These are phyloP conservation scores for Castanospermum australe DNA, from an alignment of 306 rosid genomes.

Conservation along the genomic window DNA sequence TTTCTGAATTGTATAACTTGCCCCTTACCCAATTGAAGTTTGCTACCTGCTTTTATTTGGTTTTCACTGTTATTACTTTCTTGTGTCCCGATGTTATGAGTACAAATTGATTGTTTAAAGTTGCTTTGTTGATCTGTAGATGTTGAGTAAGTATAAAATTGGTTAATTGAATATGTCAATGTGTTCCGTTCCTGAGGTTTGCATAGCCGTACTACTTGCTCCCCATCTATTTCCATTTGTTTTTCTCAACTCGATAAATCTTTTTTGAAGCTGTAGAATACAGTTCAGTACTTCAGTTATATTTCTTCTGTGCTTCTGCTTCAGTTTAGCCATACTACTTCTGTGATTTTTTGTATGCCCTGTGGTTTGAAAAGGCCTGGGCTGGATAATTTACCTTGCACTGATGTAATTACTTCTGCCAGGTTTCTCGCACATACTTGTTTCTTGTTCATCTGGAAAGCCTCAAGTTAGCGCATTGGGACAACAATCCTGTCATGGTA, in stretches of 20 bases:
- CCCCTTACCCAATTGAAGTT: not conserved
- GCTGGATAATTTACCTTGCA: not conserved
- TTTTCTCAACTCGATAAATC: not conserved
- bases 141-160: not conserved
- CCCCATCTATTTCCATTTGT: not conserved
- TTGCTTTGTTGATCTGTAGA: not conserved
- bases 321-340: slow-evolving; percentile 11
- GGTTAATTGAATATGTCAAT: not conserved
- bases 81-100: not conserved
- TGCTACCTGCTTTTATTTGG: not conserved
- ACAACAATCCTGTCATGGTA: slow-evolving; percentile 47
- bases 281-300: not conserved
- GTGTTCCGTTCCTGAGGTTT: slow-evolving; percentile 1
- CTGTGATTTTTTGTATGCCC: slow-evolving; percentile 10
- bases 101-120: not conserved
- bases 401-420: slow-evolving; percentile 31
- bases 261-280: not conserved
- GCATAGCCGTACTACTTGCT: not conserved
- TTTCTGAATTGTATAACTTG: not conserved
- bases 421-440: slow-evolving; percentile 41
- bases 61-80: slow-evolving; percentile 1
- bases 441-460: slow-evolving; percentile 45
- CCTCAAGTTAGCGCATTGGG: slow-evolving; percentile 36
- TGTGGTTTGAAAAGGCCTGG: not conserved
- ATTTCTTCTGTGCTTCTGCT: slow-evolving; percentile 9